Base-by-base conservation (phyloP, 2,329 filamentous ascomycete genomes). In the Arthrobotrys musiformis region DNA sequence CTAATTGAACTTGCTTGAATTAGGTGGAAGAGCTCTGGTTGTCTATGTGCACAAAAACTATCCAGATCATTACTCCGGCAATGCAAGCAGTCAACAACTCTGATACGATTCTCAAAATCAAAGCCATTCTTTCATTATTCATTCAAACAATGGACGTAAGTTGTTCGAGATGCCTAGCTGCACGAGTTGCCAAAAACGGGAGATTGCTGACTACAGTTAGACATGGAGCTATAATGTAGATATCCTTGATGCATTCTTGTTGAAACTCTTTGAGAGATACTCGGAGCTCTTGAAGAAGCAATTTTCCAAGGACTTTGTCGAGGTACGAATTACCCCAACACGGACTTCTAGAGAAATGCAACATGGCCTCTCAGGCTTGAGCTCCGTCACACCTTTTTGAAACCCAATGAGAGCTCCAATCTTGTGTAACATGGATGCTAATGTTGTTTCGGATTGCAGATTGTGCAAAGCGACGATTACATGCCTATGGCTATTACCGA, bases 401-500 rank as follows among this genome's bases (percentile, higher is more conserved):
- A 19, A 52, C 17, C 44, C 54, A 62, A 61, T 61, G 40, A 61
- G 61, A 75, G 42, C 30, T 48, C 37, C n/a, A 9, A 22, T 8
- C 22, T 26, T 76, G 72, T 76, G 64, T 76, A 76, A 76, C 72
- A 54, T 42, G 44, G 19, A 50, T 70, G 26, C 66, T 77, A 61
- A 66, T 15, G 52, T 44, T 48, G 44, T 42, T 66, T 73, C 66
- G 52, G 70, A 37, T 54, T 56, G 24, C 73, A 87, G 85, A 91
- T 91, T 80, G 89, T 91, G 24, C 87, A 92, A n/a, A 97, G 93
- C 0, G 95, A 99, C 83, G 95, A 99, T 84, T 99, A 99, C 84
- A 99, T 99, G 94, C 96, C 95, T 1, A 98, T 99, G 95, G 92
- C 93, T 1, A 97, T 98, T 83, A 93, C 93, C 81, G 93, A 91